Evolutionary conservation across 331 rosid species (phyloP).

Genomic region (Rosa hybrid): DNA sequence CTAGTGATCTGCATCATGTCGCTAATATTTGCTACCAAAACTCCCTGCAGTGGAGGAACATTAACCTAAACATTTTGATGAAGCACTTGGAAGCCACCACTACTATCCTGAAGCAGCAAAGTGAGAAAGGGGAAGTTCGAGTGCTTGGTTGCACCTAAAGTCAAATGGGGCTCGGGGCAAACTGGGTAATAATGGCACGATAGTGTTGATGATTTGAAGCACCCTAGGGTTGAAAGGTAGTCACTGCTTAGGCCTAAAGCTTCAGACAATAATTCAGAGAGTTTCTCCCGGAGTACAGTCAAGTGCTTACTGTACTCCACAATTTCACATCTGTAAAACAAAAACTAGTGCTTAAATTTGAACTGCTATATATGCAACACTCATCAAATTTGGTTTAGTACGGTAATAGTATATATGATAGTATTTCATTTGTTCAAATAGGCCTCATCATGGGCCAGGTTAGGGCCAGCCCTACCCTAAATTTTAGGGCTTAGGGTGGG

Average conservation of each 20-base stretch:
- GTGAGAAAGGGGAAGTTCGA: conserved; percentile 23
- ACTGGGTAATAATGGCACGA: conserved; percentile 16
- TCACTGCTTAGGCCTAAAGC: conserved; percentile 21
- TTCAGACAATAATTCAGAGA: conserved; percentile 4
- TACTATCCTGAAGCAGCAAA: conserved; percentile 15
- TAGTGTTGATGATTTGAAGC: conserved; percentile 1
- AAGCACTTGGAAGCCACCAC: conserved; percentile 40
- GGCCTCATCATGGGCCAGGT: no score
- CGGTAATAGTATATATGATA: no score
- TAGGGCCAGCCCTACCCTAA: no score
- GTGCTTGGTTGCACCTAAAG: conserved; percentile 21
- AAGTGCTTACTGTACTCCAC: conserved; percentile 12
- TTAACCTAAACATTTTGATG: conserved; percentile 35
- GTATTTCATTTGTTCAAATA: no score
- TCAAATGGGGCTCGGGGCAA: conserved; percentile 27
- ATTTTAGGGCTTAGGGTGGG: no score
- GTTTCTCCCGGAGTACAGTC: neutral
- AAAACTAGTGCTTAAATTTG: no score
- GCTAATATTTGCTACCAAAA: conserved; percentile 32
- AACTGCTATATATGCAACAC: no score
- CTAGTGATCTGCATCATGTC: conserved; percentile 33
- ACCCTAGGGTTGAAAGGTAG: conserved; percentile 1
- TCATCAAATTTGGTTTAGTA: no score
- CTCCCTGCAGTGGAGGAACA: conserved; percentile 34
- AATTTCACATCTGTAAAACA: neutral